phyloP scores from a whole-genome alignment of 345 rosid genomes.

The thale cress (Arabidopsis thaliana) region TAIR10.1 NC_003071.7:16898501-16899000 shows the following conservation, averaged over 20 bases:
- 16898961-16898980: background rate
- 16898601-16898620: conserved; percentile 30
- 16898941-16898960: too few relatives aligned
- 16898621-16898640: conserved; percentile 35
- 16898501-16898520: background rate
- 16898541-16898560: conserved; percentile 22
- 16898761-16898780: conserved; percentile 20
- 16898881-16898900: too few relatives aligned
- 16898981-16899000: background rate
- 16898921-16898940: too few relatives aligned
- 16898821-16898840: too few relatives aligned
- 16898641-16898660: background rate
- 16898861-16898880: too few relatives aligned
- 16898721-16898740: background rate
- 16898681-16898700: conserved; percentile 3
- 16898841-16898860: too few relatives aligned
- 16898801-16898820: too few relatives aligned
- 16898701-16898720: conserved; percentile 16
- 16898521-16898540: conserved; percentile 11
- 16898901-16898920: too few relatives aligned
- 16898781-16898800: background rate
- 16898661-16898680: conserved; percentile 20
- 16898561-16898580: conserved; percentile 35
- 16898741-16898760: conserved; percentile 17
- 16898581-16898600: conserved; percentile 28